Conservation (phyloP, 352 stramenopile genomes). For the Phytophthora nicotianae region DNA sequence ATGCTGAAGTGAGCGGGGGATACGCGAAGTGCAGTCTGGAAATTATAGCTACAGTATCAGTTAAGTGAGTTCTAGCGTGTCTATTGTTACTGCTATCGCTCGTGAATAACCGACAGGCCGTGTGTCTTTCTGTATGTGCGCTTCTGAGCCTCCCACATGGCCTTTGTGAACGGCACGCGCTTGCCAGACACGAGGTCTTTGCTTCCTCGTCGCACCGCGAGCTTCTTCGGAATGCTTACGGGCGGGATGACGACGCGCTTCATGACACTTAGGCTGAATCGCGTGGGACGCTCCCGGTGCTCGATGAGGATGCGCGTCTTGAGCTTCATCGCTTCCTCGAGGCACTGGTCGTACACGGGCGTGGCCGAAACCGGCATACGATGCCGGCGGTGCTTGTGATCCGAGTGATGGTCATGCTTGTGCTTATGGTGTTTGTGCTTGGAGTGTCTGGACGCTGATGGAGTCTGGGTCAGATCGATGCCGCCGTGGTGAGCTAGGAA, state of each 20-base stretch:
- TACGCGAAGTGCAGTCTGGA: not conserved
- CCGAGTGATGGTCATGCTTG: constrained; percentile 1
- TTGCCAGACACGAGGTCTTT: constrained; percentile 57
- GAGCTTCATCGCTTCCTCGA: constrained; percentile 55
- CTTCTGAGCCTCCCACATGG: constrained; percentile 68
- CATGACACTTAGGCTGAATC: constrained; percentile 69
- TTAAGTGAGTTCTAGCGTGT: constrained; percentile 18
- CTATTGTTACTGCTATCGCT: constrained; percentile 7
- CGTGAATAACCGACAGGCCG: constrained; percentile 28
- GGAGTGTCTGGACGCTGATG: constrained; percentile 7
- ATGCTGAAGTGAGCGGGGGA: constrained; percentile 1
- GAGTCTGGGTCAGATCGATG: constrained; percentile 23
- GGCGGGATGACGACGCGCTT: constrained; percentile 59
- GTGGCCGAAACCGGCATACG: constrained; percentile 24
- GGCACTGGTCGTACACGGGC: constrained; percentile 38
- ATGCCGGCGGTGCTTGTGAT: constrained; percentile 16
- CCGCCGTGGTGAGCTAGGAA: constrained; percentile 43
- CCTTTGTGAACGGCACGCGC: constrained; percentile 60
- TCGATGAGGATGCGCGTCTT: constrained; percentile 62
- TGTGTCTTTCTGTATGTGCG: constrained; percentile 23
- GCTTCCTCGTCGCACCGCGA: constrained; percentile 36
- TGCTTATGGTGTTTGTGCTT: constrained; percentile 19
- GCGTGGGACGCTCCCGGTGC: constrained; percentile 48
- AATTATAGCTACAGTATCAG: constrained; percentile 2
- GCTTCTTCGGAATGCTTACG: constrained; percentile 48